These are phyloP conservation scores for Lasiodiplodia citricola DNA, from an alignment of 2,329 filamentous ascomycete species.

Conservation along the genomic window DNA sequence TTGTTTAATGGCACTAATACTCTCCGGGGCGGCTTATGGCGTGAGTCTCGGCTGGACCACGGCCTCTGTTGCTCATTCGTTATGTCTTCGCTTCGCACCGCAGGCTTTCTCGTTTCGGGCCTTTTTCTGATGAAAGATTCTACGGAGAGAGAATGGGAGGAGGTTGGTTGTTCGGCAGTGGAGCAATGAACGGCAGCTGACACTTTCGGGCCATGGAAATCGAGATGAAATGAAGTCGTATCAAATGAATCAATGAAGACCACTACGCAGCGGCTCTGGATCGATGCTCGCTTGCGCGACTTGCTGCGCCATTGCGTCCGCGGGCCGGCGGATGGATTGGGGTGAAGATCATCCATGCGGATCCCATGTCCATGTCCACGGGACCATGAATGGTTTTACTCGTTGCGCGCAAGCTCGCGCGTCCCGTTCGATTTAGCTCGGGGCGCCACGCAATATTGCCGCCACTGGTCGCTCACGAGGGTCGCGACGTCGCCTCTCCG, in stretches of 20 bases:
- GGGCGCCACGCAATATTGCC: constrained; percentile 22
- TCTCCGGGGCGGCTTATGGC: constrained; percentile 8
- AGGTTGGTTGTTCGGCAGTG: constrained; percentile 6
- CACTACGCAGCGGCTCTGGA: constrained; percentile 19
- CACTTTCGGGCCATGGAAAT: constrained; percentile 19
- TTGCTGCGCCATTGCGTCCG: constrained; percentile 16
- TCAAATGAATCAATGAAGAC: constrained; percentile 8
- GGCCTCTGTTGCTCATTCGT: constrained; percentile 14
- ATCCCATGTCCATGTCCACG: constrained; percentile 25
- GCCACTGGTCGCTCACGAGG: neutral
- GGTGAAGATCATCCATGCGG: constrained; percentile 19
- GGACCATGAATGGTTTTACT: constrained; percentile 23
- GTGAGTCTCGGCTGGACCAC: neutral
- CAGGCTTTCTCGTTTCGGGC: constrained; percentile 23
- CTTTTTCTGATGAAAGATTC: constrained; percentile 16
- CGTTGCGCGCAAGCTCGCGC: constrained; percentile 16
- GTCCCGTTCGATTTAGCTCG: constrained; percentile 15
- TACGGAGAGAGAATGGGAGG: constrained; percentile 1
- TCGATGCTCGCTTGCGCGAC: constrained; percentile 11
- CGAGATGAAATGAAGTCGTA: neutral
- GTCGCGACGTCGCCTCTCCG: neutral
- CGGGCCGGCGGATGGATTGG: constrained; percentile 19
- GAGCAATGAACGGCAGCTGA: constrained; percentile 11
- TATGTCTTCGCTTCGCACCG: constrained; percentile 17
- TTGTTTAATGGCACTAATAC: constrained; percentile 23